Evolutionary conservation across 495 filamentous ascomycete species (phyloP), one percentile per base, ranked within the genome.

Genomic region (Aspergillus indologenus): DNA sequence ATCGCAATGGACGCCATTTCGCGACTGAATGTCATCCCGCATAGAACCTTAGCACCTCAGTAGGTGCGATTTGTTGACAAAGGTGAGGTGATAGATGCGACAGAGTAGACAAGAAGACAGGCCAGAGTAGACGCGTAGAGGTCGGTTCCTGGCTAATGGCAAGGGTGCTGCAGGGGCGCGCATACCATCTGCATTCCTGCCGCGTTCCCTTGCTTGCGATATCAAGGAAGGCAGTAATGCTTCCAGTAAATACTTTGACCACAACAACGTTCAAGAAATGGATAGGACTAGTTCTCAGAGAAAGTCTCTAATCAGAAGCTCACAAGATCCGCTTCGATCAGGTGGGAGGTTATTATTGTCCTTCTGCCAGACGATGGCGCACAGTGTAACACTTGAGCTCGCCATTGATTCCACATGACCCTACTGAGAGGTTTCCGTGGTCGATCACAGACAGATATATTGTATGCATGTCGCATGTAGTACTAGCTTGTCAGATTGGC

Each of bases 1-100:
- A 61, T 60, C 19, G 45, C 51, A 23, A 61, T 46, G 18, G 65
- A 63, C 17, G 59, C 51, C 53, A 63, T 56, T 45, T 71, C 61
- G 2, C 46, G 24, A 56, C 49, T 61, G 56, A 51, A 53, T 46
- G 51, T 31, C 72, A 75, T 75, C 45, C 61, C 60, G 64, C 62
- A 60, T 65, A 45, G 46, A 51, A 15, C 31, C 11, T 17, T 5
- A 31, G 22, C 2, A 19, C 42, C n/a, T 15, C 43, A 15, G 5
- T 23, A 26, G 9, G 43, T 23, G 21, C 34, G 34, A 40, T 20
- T 54, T 12, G 55, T 57, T 3, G 29, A 50, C 12, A n/a, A 44
- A 22, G 17, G 5, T 7, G 26, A 17, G 44, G 11, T 24, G 52
- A 29, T 11, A 15, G 44, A 34, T n/a, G 24, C 17, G 45, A 48